Evolutionary conservation across 2,329 filamentous ascomycete genomes (phyloP).

Genomic region (Microascus cirrosus): DNA sequence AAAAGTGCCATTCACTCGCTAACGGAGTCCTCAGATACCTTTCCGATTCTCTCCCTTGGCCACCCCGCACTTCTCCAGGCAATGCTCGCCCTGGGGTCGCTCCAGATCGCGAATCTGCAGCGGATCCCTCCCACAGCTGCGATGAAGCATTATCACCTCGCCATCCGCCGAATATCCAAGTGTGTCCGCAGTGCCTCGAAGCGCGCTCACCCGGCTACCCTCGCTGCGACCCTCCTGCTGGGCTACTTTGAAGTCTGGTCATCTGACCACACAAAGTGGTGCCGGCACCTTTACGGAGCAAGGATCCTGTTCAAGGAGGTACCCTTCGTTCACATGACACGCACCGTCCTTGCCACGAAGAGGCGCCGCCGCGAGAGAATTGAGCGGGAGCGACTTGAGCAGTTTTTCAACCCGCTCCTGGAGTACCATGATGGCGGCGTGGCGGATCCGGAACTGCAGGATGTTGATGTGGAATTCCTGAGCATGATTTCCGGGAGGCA

Average conservation of each 20-base stretch:
- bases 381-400: slow-evolving; percentile 21
- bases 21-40: slow-evolving; percentile 45
- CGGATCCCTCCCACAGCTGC: slow-evolving; percentile 65
- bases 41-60: slow-evolving; percentile 73
- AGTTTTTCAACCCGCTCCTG: slow-evolving; percentile 14
- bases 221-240: slow-evolving; percentile 79
- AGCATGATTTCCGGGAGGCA: slow-evolving; percentile 26
- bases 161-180: slow-evolving; percentile 65
- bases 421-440: slow-evolving; percentile 10
- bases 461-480: slow-evolving; percentile 30
- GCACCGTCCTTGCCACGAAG: slow-evolving; percentile 56
- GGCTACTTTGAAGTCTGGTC: slow-evolving; percentile 92
- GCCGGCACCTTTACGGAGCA: slow-evolving; percentile 78
- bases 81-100: slow-evolving; percentile 74
- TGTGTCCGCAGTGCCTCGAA: slow-evolving; percentile 60
- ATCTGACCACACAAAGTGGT: slow-evolving; percentile 93
- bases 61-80: slow-evolving; percentile 84
- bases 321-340: slow-evolving; percentile 63
- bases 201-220: slow-evolving; percentile 64
- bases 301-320: slow-evolving; percentile 75
- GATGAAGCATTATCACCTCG: slow-evolving; percentile 83
- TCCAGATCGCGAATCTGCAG: slow-evolving; percentile 81
- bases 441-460: slow-evolving; percentile 18
- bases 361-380: slow-evolving; percentile 24
- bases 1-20: slow-evolving; percentile 7